phyloP scores from a whole-genome alignment of 352 stramenopile species.

The Peronosclerospora sorghi region DNA sequence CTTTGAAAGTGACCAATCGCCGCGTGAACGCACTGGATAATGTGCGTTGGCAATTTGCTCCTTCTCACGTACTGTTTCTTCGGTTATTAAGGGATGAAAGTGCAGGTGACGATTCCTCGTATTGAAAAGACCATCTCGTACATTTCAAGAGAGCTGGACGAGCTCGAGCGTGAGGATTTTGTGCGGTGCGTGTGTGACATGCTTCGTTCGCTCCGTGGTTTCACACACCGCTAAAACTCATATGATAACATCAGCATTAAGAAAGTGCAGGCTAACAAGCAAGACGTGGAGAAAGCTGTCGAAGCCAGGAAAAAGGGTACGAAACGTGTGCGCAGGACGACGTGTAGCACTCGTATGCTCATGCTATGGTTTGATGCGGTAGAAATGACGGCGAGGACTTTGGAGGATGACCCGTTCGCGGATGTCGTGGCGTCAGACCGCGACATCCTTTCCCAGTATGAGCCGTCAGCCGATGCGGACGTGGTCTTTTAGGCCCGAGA shows the following conservation, averaged over 20 bases:
- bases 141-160: constrained; percentile 96
- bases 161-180: constrained; percentile 97
- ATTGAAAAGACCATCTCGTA: constrained; percentile 96
- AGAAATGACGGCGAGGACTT: constrained; percentile 6
- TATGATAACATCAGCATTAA: constrained; percentile 78
- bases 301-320: constrained; percentile 47
- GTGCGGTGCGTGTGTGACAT: constrained; percentile 39
- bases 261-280: constrained; percentile 97
- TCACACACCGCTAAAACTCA: neutral
- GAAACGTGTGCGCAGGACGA: neutral
- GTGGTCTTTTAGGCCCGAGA: constrained; percentile 56
- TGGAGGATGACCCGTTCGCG: constrained; percentile 56
- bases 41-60: constrained; percentile 22
- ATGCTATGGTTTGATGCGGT: neutral
- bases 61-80: neutral
- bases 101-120: constrained; percentile 94
- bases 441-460: constrained; percentile 76
- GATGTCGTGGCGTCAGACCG: constrained; percentile 57
- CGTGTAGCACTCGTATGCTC: neutral
- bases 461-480: constrained; percentile 58
- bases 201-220: neutral
- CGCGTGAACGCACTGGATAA: constrained; percentile 99
- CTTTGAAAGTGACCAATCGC: constrained; percentile 97
- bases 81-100: neutral
- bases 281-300: constrained; percentile 74